Evolutionary conservation across 164 flowering plant species (phyloP).

Genomic region (Macadamia integrifolia): DNA sequence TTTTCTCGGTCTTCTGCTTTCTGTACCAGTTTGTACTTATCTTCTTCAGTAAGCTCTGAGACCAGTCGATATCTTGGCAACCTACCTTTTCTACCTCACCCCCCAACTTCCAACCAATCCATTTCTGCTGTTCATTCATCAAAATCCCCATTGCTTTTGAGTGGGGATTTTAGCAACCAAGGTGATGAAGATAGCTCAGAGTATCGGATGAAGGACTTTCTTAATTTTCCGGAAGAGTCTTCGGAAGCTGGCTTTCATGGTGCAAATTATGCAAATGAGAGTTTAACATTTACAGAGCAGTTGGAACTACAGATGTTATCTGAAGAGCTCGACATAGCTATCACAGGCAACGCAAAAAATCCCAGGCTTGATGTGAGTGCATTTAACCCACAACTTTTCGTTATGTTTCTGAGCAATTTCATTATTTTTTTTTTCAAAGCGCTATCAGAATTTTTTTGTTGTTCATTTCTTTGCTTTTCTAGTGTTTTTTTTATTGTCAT

Average conservation of each 20-base stretch:
- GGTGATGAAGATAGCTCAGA: slow-evolving; percentile 27
- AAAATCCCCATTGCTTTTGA: slow-evolving; percentile 22
- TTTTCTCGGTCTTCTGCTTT: slow-evolving; percentile 51
- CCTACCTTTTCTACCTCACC: slow-evolving; percentile 62
- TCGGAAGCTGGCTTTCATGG: slow-evolving; percentile 31
- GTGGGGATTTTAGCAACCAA: slow-evolving; percentile 24
- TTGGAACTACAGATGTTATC: slow-evolving; percentile 56
- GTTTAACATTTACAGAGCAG: slow-evolving; percentile 38
- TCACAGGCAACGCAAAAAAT: slow-evolving; percentile 45
- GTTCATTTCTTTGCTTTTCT: neutral
- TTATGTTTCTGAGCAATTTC: neutral
- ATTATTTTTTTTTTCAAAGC: neutral
- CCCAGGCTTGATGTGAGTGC: slow-evolving; percentile 60
- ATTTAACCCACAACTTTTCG: neutral
- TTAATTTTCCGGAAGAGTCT: slow-evolving; percentile 33
- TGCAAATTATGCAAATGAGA: slow-evolving; percentile 24
- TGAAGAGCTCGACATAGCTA: slow-evolving; percentile 61
- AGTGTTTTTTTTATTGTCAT: neutral
- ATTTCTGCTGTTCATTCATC: slow-evolving; percentile 31
- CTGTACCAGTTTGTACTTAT: slow-evolving; percentile 51
- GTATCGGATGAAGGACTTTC: slow-evolving; percentile 36
- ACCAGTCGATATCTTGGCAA: slow-evolving; percentile 40
- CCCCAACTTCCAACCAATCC: slow-evolving; percentile 26
- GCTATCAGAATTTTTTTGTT: neutral
- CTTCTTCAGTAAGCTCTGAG: slow-evolving; percentile 52